Percentiles rank a stretch among this genome's conserved stretches.
Evolutionary conservation across 1,284 basidiomycete species (phyloP).

Genomic region (Puccinia brachypodii): DNA sequence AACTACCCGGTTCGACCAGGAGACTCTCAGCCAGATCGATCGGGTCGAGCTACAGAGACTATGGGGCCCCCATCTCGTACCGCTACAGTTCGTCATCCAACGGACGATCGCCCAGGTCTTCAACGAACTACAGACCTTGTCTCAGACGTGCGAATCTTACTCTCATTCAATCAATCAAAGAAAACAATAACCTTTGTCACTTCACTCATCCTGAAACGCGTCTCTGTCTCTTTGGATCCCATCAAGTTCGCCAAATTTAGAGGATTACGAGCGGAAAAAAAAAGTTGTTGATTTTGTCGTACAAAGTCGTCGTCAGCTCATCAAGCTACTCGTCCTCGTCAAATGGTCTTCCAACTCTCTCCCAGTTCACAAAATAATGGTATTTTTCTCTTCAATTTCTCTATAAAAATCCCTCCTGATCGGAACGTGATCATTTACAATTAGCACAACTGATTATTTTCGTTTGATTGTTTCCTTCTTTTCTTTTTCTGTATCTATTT

Average conservation of each 20-base stretch:
- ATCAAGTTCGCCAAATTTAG: conserved; percentile 26
- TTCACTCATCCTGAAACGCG: neutral
- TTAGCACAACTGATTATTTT: conserved; percentile 7
- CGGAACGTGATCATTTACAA: neutral
- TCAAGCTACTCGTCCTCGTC: conserved; percentile 79
- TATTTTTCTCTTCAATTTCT: conserved; percentile 27
- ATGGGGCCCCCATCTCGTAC: conserved; percentile 41
- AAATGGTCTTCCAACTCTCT: conserved; percentile 79
- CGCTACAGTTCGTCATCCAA: conserved; percentile 46
- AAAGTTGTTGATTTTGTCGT: conserved; percentile 82
- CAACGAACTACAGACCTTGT: conserved; percentile 9
- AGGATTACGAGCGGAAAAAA: conserved; percentile 66
- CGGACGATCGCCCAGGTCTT: conserved; percentile 44
- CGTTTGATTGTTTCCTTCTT: neutral
- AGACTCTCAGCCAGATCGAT: conserved; percentile 30
- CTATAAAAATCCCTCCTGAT: neutral
- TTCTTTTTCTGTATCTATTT: neutral
- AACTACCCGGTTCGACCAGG: neutral
- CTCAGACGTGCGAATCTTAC: conserved; percentile 18
- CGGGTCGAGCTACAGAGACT: conserved; percentile 9
- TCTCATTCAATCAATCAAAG: neutral
- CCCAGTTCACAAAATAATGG: conserved; percentile 80
- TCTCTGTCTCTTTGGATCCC: neutral
- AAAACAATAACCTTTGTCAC: neutral
- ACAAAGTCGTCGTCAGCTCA: conserved; percentile 80